Evolutionary conservation across 2,329 filamentous ascomycete species (phyloP).

Genomic region (Aureobasidium subglaciale): DNA sequence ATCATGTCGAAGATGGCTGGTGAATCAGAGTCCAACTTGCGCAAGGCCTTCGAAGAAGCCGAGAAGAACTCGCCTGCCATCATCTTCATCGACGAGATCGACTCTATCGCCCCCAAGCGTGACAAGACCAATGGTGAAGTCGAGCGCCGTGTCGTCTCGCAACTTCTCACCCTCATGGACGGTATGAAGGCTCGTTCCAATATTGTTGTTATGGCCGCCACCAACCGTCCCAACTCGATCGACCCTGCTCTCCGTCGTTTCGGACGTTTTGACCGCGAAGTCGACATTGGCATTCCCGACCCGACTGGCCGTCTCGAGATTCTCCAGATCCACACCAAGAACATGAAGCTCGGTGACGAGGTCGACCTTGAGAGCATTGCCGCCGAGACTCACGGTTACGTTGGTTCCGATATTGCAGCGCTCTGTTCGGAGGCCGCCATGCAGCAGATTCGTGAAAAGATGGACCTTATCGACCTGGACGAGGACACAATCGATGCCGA

Average conservation of each 20-base stretch:
- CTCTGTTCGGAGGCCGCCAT: conserved; percentile 98
- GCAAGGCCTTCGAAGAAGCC: conserved; percentile 98
- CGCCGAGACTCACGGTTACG: conserved; percentile 96
- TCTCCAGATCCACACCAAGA: conserved; percentile 99
- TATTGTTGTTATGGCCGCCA: conserved; percentile 98
- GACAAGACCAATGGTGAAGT: conserved; percentile 99
- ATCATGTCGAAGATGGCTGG: conserved; percentile 99
- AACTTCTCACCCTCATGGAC: conserved; percentile 96
- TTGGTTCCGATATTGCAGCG: conserved; percentile 95
- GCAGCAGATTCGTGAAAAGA: conserved; percentile 99
- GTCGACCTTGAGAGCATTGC: conserved; percentile 96
- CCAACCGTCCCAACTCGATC: conserved; percentile 97
- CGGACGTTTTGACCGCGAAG: conserved; percentile 97
- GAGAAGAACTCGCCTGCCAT: conserved; percentile 99
- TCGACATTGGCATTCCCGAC: conserved; percentile 96
- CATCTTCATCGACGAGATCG: conserved; percentile 99
- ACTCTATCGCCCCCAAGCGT: conserved; percentile 98
- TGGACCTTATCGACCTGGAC: conserved; percentile 98
- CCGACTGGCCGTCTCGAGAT: conserved; percentile 98
- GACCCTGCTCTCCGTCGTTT: conserved; percentile 96
- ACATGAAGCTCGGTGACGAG: conserved; percentile 98
- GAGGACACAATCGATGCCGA: conserved; percentile 99
- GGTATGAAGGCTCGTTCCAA: conserved; percentile 99
- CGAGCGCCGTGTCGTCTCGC: conserved; percentile 95
- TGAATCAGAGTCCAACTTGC: conserved; percentile 95